Evolutionary conservation across 805 yeast species (phyloP).

Genomic region (Blastobotrys robertii): DNA sequence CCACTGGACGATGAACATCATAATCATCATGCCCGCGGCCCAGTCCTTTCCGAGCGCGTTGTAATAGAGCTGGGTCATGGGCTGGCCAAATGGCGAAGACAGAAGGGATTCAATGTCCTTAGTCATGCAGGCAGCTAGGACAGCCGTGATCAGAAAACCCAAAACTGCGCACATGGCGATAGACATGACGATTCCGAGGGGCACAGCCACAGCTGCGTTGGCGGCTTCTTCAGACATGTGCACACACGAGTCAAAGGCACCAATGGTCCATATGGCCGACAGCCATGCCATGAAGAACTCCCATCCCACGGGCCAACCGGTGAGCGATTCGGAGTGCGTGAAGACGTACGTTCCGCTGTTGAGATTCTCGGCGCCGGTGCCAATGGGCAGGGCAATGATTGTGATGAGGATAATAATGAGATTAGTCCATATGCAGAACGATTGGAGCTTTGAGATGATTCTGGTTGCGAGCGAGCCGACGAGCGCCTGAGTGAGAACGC

Average conservation of each 20-base stretch:
- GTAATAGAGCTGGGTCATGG: slow-evolving; percentile 54
- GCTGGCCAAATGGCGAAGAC: slow-evolving; percentile 42
- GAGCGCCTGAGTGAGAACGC: slow-evolving; percentile 41
- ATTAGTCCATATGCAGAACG: slow-evolving; percentile 48
- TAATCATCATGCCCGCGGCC: slow-evolving; percentile 55
- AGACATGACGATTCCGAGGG: slow-evolving; percentile 54
- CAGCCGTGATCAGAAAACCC: slow-evolving; percentile 49
- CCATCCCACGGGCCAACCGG: slow-evolving; percentile 54
- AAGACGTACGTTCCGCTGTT: slow-evolving; percentile 47
- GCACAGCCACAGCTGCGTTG: slow-evolving; percentile 53
- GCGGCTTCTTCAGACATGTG: slow-evolving; percentile 66
- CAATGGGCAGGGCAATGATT: slow-evolving; percentile 17
- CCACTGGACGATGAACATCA: slow-evolving; percentile 51
- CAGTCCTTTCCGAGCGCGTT: slow-evolving; percentile 55
- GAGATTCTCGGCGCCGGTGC: slow-evolving; percentile 25
- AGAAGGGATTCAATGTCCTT: slow-evolving; percentile 36
- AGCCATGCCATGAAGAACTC: slow-evolving; percentile 44
- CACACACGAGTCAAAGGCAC: slow-evolving; percentile 62
- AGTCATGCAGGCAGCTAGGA: slow-evolving; percentile 44
- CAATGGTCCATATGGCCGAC: slow-evolving; percentile 70
- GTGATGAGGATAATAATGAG: slow-evolving; percentile 42
- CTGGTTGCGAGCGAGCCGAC: slow-evolving; percentile 50
- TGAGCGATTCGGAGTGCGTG: slow-evolving; percentile 39
- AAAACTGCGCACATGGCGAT: slow-evolving; percentile 47
- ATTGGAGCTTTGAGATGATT: slow-evolving; percentile 48